Conservation (phyloP, 2,329 filamentous ascomycete genomes). For the Neonectria sp. region DNA sequence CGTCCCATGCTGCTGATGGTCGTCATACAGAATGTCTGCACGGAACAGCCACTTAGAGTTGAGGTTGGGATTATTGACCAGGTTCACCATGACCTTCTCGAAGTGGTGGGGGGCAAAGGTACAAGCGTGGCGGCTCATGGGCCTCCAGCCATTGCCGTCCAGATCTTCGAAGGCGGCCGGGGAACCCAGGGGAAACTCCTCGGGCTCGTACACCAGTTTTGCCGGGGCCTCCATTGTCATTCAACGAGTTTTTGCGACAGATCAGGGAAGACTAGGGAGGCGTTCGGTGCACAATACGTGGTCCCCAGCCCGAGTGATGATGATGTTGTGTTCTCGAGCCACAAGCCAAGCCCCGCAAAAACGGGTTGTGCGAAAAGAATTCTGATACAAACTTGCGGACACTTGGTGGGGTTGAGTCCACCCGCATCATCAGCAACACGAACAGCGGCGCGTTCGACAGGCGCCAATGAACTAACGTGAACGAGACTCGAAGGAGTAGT, state of each 20-base stretch:
- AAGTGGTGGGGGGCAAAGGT: conserved; percentile 76
- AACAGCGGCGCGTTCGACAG: no score
- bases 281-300: no score
- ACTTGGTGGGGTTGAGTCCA: no score
- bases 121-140: conserved; percentile 70
- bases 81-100: conserved; percentile 77
- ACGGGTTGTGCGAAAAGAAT: no score
- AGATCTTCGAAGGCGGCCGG: conserved; percentile 48
- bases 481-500: no score
- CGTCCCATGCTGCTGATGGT: conserved; percentile 26
- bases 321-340: no score
- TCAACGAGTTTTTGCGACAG: neutral
- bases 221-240: conserved; percentile 34
- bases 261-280: no score
- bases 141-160: conserved; percentile 61
- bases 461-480: no score
- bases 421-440: no score
- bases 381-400: no score
- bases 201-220: conserved; percentile 50
- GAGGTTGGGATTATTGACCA: conserved; percentile 85
- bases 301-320: no score
- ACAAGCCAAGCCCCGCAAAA: no score
- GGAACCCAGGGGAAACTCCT: conserved; percentile 46
- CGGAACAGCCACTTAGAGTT: conserved; percentile 85
- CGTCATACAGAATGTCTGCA: conserved; percentile 76